These are phyloP conservation scores for Vicia villosa DNA, from an alignment of 306 rosid genomes.

Conservation along the genomic window DNA sequence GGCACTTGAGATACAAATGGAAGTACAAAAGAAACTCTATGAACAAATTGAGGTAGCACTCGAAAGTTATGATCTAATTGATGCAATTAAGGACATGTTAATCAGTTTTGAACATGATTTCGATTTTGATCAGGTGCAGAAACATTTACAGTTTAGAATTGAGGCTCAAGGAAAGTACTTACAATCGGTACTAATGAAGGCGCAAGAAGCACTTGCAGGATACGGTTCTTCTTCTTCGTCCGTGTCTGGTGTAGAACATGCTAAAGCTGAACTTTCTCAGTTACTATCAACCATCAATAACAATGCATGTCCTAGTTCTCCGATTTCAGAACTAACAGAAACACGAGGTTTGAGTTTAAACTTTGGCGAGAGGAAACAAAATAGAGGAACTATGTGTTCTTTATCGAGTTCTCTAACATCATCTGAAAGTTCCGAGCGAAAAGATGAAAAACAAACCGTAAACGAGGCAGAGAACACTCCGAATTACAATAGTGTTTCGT, in stretches of 20 bases:
- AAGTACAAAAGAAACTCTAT: conserved; percentile 78
- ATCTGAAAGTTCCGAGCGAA: conserved; percentile 67
- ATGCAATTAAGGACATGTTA: conserved; percentile 25
- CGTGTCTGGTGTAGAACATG: conserved; percentile 53
- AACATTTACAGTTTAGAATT: conserved; percentile 82
- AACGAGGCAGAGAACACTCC: conserved; percentile 35
- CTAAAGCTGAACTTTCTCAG: conserved; percentile 85
- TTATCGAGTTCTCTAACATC: conserved; percentile 88
- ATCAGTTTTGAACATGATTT: conserved; percentile 29
- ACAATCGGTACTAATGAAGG: conserved; percentile 81
- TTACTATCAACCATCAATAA: conserved; percentile 73
- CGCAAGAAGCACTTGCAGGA: conserved; percentile 82
- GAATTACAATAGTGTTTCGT: conserved; percentile 37
- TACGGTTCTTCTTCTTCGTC: conserved; percentile 53
- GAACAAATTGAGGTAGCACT: conserved; percentile 81
- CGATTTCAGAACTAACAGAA: conserved; percentile 77
- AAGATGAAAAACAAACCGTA: conserved; percentile 49
- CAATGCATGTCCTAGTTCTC: conserved; percentile 65
- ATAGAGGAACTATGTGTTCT: conserved; percentile 69
- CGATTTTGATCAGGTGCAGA: conserved; percentile 69
- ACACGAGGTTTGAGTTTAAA: conserved; percentile 48
- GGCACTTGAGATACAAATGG: conserved; percentile 87
- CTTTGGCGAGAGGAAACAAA: conserved; percentile 48
- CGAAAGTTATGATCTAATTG: conserved; percentile 1
- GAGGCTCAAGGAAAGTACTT: conserved; percentile 97